Evolutionary conservation across 139 green algal species (phyloP), one percentile per base, ranked within the genome.

Genomic region (Picochlorum sp.): DNA sequence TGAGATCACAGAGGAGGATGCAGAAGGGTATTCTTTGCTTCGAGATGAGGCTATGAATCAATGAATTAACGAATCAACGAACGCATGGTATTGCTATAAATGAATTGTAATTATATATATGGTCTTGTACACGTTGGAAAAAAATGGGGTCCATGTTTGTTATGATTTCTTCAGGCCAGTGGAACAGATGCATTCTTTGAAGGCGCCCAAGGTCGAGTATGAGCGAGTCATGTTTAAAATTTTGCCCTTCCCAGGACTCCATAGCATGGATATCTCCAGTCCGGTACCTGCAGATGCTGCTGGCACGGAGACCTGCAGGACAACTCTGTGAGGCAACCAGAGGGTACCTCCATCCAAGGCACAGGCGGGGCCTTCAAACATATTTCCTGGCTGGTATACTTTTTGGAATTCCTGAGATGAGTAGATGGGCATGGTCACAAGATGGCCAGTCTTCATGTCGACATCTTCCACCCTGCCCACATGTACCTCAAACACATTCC

Each of bases 401-500:
- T 45, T 64, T 21, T 38, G 41, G 1, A 57, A 58, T 49, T 74
- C 67, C 5, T 32, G 45, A 28, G 67, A 56, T 24, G 45, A 52
- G 49, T 74, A 74, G 3, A 74, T 45, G 6, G 67, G 63, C 28
- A 64, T 34, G 0, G 34, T 49, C 8, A 49, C 52, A 37, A 47
- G 68, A 58, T 69, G 52, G 4, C 69, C 69, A 9, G 69, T 75
- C 21, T 38, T 30, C 41, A 75, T 45, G 62, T 60, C 61, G 2
- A 75, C 34, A 38, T 81, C 75, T n/a, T 71, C 72, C 9, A 81
- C 52, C 20, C 56, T 76, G 13, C 63, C 49, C 13, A 67, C 73
- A 30, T 47, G 57, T 28, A 81, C 30, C 26, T 81, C 75, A 62
- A 81, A 81, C 32, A 80, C 75, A 45, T 81, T 81, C 61, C 63